A percentile compares a stretch with the other conserved stretches of the same genome.
Conservation (phyloP, 2,329 filamentous ascomycete genomes). For the Canariomyces notabilis region DNA sequence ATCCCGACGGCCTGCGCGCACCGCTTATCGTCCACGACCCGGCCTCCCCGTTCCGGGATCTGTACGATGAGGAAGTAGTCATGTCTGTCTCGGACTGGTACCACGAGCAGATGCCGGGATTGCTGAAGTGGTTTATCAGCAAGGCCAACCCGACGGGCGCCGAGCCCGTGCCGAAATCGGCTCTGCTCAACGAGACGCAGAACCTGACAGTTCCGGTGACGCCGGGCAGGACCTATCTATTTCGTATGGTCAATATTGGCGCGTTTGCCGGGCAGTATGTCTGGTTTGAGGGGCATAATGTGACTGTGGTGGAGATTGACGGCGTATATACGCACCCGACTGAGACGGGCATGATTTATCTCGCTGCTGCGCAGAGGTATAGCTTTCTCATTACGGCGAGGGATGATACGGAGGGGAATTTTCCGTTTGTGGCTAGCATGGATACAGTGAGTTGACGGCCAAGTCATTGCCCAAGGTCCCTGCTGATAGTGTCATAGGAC, state of each 20-base stretch:
- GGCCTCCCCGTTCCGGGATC: slow-evolving; percentile 49
- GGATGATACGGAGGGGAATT: slow-evolving; percentile 58
- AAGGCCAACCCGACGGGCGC: slow-evolving; percentile 53
- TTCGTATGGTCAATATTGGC: slow-evolving; percentile 68
- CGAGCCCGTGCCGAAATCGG: slow-evolving; percentile 62
- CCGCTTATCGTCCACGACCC: slow-evolving; percentile 62
- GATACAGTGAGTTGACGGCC: slow-evolving; percentile 47
- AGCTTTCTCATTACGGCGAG: slow-evolving; percentile 60
- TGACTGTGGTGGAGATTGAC: slow-evolving; percentile 68
- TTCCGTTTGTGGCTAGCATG: slow-evolving; percentile 64
- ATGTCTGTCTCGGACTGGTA: slow-evolving; percentile 69
- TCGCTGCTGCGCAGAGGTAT: slow-evolving; percentile 63
- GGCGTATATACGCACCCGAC: slow-evolving; percentile 61
- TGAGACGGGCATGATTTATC: slow-evolving; percentile 58
- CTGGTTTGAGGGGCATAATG: slow-evolving; percentile 62
- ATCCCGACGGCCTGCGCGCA: slow-evolving; percentile 64
- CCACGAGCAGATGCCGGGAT: slow-evolving; percentile 49
- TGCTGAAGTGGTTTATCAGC: slow-evolving; percentile 46
- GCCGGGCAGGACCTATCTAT: slow-evolving; percentile 65
- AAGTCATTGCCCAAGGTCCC: not conserved
- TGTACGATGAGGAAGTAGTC: slow-evolving; percentile 59
- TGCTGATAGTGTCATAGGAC: slow-evolving; percentile 36
- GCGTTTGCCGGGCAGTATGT: slow-evolving; percentile 65
- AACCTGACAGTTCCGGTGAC: slow-evolving; percentile 55
- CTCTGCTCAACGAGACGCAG: slow-evolving; percentile 66